Evolutionary conservation across 306 rosid genomes (phyloP).

Genomic region (Arachis stenosperma): DNA sequence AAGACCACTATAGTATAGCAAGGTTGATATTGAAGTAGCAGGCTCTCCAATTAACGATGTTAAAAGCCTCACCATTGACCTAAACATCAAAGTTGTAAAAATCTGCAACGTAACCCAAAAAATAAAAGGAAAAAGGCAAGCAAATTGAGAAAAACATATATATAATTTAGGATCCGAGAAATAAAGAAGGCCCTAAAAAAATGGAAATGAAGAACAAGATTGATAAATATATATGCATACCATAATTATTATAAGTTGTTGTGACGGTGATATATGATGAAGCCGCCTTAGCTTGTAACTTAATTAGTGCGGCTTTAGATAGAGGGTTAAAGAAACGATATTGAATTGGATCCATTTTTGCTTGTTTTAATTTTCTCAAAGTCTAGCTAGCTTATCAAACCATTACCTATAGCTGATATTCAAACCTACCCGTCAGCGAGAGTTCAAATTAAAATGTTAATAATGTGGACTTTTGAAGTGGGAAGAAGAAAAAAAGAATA

Average conservation of each 20-base stretch:
- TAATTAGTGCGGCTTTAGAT: neutral
- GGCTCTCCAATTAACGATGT: conserved; percentile 57
- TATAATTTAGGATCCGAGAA: no score
- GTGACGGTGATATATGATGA: no score
- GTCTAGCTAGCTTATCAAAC: neutral
- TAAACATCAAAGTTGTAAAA: conserved; percentile 60
- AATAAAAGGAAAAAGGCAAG: neutral
- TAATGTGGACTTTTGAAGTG: neutral
- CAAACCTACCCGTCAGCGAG: conserved; percentile 50
- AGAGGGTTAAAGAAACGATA: neutral
- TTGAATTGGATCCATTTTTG: neutral
- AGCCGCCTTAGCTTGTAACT: no score
- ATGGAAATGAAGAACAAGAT: neutral
- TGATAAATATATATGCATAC: conserved; percentile 35
- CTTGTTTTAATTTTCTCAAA: neutral
- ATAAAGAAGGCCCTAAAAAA: neutral
- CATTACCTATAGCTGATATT: conserved; percentile 43
- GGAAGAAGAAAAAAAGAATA: neutral
- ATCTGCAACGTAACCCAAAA: conserved; percentile 45
- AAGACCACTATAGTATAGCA: conserved; percentile 65
- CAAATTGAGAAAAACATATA: neutral
- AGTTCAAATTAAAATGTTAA: neutral
- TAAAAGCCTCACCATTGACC: conserved; percentile 61
- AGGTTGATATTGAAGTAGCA: conserved; percentile 56
- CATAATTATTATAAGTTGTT: conserved; percentile 41